Conservation (phyloP, 768 basidiomycete species). For the Tricholoma saponaceum region DNA sequence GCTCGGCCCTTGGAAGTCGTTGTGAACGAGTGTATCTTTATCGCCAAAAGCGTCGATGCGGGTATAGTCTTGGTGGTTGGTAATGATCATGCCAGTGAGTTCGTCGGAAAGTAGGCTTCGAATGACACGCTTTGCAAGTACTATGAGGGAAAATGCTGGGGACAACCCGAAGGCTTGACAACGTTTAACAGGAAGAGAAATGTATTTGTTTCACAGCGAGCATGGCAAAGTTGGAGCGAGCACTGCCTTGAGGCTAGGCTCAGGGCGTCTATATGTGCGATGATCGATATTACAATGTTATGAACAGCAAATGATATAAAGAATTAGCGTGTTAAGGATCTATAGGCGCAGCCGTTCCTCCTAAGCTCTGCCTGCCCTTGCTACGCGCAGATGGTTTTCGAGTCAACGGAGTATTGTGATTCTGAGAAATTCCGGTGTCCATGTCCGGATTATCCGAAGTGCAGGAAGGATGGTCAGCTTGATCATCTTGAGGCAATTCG, state of each 20-base stretch:
- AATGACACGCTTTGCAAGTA: background rate
- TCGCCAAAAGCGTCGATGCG: conserved; percentile 3
- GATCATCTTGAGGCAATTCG: conserved; percentile 39
- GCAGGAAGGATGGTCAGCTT: conserved; percentile 23
- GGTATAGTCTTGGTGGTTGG: conserved; percentile 5
- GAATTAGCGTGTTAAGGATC: conserved; percentile 11
- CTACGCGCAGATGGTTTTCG: conserved; percentile 58
- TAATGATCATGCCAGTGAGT: conserved; percentile 15
- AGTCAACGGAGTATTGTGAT: conserved; percentile 59
- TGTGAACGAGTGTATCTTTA: background rate
- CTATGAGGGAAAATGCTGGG: background rate
- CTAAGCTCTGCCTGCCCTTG: conserved; percentile 49
- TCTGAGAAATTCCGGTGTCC: conserved; percentile 25
- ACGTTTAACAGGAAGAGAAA: background rate
- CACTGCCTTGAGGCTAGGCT: conserved; percentile 9
- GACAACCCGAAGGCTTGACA: background rate
- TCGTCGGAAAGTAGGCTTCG: background rate
- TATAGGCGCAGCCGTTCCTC: conserved; percentile 39
- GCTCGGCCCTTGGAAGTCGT: conserved; percentile 4
- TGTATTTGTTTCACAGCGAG: background rate
- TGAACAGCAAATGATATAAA: background rate
- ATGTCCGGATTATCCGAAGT: conserved; percentile 26
- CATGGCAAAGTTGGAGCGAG: background rate
- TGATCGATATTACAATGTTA: background rate
- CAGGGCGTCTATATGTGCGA: background rate